Evolutionary conservation across 805 yeast genomes (phyloP), one percentile per base, ranked within the genome.

Genomic region (Clavispora asparagi): DNA sequence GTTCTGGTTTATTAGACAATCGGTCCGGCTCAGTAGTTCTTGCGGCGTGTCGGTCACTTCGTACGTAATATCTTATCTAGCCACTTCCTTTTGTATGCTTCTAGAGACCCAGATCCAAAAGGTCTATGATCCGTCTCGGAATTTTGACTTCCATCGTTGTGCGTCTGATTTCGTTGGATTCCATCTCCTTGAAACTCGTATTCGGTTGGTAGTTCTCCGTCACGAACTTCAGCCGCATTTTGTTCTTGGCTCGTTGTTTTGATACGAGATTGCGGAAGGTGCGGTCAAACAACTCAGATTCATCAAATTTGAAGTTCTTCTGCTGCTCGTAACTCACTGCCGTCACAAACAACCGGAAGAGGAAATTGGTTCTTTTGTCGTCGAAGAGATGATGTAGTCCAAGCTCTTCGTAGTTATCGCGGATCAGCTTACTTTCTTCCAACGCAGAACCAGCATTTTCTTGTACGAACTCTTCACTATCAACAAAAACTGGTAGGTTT

Each of bases 321-420:
- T 13, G 23, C 27, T 41, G 42, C 11, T 33, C 42, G 26, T 31
- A 40, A 6, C 40, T 31, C 9, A 50, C 40, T 10, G 56, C 55
- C 30, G 50, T 41, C 7, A 54, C 47, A 43, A 40, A 45, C 19
- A 54, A 44, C 8, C 58, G 49, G 42, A 54, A 54, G 28, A 42
- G 44, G 40, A 48, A 47, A 38, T 54, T 52, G 13, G 40, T 45
- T 26, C 45, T 51, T 2, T 13, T 17, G 10, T 33, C 31, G 37
- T 25, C 43, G 38, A 54, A 52, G 31, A 52, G 17, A 16, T 41
- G 39, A 28, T 43, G 50, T n/a, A 54, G 45, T 6, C 30, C 14
- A 14, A 46, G 42, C 37, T 46, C 39, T 25, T 54, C 56, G 30
- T 48, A 54, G 1, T 16, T 16, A 33, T 33, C 13, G 25, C 41